These are phyloP conservation scores for Cucurbita ficifolia DNA, from an alignment of 306 rosid species.

Conservation along the genomic window DNA sequence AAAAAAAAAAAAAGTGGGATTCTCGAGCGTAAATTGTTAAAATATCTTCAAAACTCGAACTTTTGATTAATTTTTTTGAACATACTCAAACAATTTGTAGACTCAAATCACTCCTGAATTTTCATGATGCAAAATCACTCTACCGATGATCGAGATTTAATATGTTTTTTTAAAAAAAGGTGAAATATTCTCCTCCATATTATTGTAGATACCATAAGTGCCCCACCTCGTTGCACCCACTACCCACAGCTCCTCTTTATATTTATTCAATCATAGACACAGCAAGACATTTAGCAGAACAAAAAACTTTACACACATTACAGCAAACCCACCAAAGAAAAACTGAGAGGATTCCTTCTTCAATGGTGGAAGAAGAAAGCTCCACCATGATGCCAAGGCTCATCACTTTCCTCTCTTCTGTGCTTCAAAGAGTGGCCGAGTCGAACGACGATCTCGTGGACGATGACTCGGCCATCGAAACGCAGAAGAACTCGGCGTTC, in stretches of 20 bases:
- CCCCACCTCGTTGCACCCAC: conserved; percentile 1
- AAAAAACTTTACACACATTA: neutral
- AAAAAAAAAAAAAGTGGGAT: neutral
- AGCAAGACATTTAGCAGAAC: neutral
- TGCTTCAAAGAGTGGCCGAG: conserved; percentile 64
- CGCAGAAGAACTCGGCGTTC: conserved; percentile 60
- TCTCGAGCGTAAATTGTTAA: neutral
- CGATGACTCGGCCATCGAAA: conserved; percentile 12
- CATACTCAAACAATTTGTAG: neutral
- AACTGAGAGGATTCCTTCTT: neutral
- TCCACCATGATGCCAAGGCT: conserved; percentile 54
- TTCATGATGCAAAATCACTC: too few relatives aligned
- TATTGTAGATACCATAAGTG: neutral
- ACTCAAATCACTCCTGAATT: neutral
- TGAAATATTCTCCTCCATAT: neutral
- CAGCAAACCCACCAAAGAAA: neutral
- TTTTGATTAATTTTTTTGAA: neutral
- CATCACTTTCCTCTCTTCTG: conserved; percentile 61
- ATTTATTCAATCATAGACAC: neutral
- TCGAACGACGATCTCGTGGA: conserved; percentile 49
- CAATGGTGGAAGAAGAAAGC: conserved; percentile 76
- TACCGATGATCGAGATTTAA: too few relatives aligned
- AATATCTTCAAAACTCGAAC: neutral
- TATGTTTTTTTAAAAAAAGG: neutral
- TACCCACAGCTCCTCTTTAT: neutral